Evolutionary conservation across 176 grass and related monocot species (phyloP), one percentile per base, ranked within the genome.

Genomic region (Tillandsia fasciculata): DNA sequence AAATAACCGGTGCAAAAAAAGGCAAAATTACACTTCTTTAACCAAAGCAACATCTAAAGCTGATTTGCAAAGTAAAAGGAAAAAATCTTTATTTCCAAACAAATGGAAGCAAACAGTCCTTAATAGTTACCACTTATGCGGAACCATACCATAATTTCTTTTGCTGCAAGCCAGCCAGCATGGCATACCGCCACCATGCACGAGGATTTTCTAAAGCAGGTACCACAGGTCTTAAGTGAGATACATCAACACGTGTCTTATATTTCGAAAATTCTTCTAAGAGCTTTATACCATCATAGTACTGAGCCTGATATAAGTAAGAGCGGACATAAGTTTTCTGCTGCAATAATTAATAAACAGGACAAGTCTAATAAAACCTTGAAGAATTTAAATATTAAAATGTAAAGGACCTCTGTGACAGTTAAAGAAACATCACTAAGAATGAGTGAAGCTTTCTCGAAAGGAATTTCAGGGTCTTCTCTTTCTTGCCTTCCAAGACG

Each of bases 221-320:
- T 48, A 87, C 79, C 65, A 90, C 69, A 83, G 93, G 93, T 42
- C 93, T 87, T 84, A 97, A 87, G 72, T 97, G 93, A 71, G 93
- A 97, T 69, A 90, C 79, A 73, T 97, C 89, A 77, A 97, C 86
- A 77, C 84, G 89, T 81, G 86, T 87, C 63, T 85, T 92, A 56
- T 86, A 97, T 80, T 86, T 89, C 51, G 93, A 92, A 92, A 97
- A 74, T 68, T 89, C 85, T 78, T 97, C 93, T 67, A 97, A 87
- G 14, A 97, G 74, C 77, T 97, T 97, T 77, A 97, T 92, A 57
- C 83, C 84, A 74, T 97, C 88, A 69, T 90, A 97, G 80, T 97
- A 97, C 53, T 97, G 93, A 70, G 89, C 89, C 93, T 97, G 86
- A 48, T 68, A 82, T 51, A 77, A 54, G 63, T 18, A 83, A 81